Evolutionary conservation across 371 early-diverging fungal genomes (phyloP).

Genomic region (Mortierella sp.): DNA sequence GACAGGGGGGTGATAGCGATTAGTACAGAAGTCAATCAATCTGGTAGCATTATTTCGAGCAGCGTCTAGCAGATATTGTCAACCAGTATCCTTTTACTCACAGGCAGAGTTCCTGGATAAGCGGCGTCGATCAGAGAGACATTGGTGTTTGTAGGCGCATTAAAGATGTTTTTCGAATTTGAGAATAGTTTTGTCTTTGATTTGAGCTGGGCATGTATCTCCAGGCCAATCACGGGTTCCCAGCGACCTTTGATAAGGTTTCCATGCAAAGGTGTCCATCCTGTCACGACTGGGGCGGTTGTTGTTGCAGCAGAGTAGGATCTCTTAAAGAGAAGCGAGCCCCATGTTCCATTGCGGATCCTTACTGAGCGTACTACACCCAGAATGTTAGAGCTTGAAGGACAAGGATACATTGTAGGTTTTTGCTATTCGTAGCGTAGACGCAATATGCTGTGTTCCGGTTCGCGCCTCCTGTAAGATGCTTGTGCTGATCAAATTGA

Average conservation of each 20-base stretch:
- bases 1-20: background rate
- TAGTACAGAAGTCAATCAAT: background rate
- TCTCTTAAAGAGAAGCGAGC: background rate
- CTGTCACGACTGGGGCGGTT: background rate
- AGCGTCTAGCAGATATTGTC: too few species aligned
- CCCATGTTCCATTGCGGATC: background rate
- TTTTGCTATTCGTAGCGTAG: too few species aligned
- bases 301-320: background rate
- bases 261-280: conserved; percentile 6
- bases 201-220: conserved; percentile 90
- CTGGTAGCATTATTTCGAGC: too few species aligned
- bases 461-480: too few species aligned
- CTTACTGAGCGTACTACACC: too few species aligned
- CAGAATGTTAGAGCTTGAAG: too few species aligned
- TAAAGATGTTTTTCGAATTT: conserved; percentile 68
- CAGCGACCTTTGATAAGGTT: conserved; percentile 60
- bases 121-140: conserved; percentile 85
- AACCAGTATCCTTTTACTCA: conserved; percentile 19
- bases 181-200: conserved; percentile 88
- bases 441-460: too few species aligned
- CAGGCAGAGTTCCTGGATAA: conserved; percentile 86
- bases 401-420: too few species aligned
- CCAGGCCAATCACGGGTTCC: conserved; percentile 89
- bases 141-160: conserved; percentile 78
- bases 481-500: too few species aligned